Evolutionary conservation across 495 filamentous ascomycete species (phyloP).

Genomic region (Trichoderma orchidacearum): DNA sequence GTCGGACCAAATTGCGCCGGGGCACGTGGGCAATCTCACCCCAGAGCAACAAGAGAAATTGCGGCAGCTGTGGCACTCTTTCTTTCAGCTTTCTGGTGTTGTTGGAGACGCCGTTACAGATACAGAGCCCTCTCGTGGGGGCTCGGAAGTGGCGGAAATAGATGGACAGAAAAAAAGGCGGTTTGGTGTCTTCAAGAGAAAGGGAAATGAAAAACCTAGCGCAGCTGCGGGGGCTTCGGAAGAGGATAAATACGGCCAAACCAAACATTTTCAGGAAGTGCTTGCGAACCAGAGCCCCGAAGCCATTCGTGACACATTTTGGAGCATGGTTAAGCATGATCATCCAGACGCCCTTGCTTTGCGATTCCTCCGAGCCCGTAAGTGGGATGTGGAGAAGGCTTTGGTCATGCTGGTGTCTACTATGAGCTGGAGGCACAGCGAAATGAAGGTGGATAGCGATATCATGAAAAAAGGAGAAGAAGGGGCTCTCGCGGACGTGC

Average conservation of each 20-base stretch:
- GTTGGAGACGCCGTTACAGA: conserved; percentile 13
- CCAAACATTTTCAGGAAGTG: conserved; percentile 71
- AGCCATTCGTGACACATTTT: conserved; percentile 68
- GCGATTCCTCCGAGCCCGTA: conserved; percentile 81
- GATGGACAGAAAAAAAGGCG: conserved; percentile 58
- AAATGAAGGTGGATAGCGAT: conserved; percentile 77
- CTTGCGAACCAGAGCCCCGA: conserved; percentile 64
- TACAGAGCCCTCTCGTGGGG: neutral
- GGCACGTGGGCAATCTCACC: conserved; percentile 78
- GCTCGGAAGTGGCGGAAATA: conserved; percentile 8
- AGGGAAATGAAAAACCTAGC: conserved; percentile 37
- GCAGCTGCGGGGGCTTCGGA: conserved; percentile 21
- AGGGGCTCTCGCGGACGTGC: conserved; percentile 43
- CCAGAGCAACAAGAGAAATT: conserved; percentile 79
- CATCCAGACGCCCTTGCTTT: conserved; percentile 80
- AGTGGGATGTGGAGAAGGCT: conserved; percentile 91
- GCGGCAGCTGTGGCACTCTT: conserved; percentile 68
- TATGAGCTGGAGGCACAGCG: conserved; percentile 75
- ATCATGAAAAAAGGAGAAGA: conserved; percentile 71
- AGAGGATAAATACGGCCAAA: conserved; percentile 89
- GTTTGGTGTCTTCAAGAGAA: conserved; percentile 48
- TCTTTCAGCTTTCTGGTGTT: conserved; percentile 72
- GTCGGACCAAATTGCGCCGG: conserved; percentile 41
- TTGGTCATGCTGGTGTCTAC: conserved; percentile 90
- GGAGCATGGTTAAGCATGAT: conserved; percentile 94